phyloP scores from a whole-genome alignment of 148 eudicot genomes.

The Agrostemma githago region DNA sequence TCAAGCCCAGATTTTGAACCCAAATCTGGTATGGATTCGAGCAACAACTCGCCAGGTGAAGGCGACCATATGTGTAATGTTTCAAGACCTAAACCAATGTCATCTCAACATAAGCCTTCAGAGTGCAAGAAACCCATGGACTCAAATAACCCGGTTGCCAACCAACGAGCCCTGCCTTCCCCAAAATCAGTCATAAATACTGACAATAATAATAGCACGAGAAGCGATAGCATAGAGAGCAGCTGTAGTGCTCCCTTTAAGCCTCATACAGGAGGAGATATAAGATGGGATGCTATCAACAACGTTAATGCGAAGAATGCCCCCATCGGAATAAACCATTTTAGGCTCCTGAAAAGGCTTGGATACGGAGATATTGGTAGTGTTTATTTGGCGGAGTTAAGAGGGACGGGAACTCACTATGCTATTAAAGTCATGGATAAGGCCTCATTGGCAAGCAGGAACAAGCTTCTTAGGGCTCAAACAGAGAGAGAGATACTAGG shows the following conservation, averaged over 20 bases:
- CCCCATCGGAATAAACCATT: constrained; percentile 59
- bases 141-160: constrained; percentile 14
- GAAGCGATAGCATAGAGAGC: constrained; percentile 71
- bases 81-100: constrained; percentile 4
- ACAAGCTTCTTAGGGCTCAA: constrained; percentile 71
- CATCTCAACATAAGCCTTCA: constrained; percentile 18
- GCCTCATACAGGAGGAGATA: constrained; percentile 85
- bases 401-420: constrained; percentile 53
- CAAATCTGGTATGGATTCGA: constrained; percentile 21
- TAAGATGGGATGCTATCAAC: constrained; percentile 77
- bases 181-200: constrained; percentile 11
- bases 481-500: constrained; percentile 87
- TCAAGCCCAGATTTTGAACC: constrained; percentile 22
- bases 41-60: constrained; percentile 21
- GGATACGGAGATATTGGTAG: constrained; percentile 92
- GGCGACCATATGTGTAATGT: neutral
- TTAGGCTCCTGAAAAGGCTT: constrained; percentile 64
- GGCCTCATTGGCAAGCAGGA: constrained; percentile 70
- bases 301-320: constrained; percentile 35
- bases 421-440: constrained; percentile 97
- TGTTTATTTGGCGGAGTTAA: constrained; percentile 73
- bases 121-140: constrained; percentile 22
- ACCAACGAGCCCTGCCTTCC: constrained; percentile 24
- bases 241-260: constrained; percentile 34
- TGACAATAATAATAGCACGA: constrained; percentile 10